These are phyloP conservation scores for Ceratobasidium sp. DNA, from an alignment of 1,284 basidiomycete genomes.

Conservation along the genomic window DNA sequence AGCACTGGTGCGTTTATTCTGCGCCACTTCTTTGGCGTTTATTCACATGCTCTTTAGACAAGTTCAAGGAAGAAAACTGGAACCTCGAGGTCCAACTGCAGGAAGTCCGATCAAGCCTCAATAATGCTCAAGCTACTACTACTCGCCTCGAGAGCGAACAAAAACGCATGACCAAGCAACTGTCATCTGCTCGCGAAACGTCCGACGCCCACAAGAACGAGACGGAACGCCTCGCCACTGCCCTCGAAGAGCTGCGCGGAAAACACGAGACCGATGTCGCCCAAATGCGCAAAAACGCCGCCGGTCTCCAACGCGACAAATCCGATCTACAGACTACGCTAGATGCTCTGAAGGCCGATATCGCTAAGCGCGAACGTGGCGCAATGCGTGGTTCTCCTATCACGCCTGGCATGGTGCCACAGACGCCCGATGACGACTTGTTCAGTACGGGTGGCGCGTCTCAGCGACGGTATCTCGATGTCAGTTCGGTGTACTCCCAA, in stretches of 20 bases:
- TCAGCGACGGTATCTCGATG: slow-evolving; percentile 74
- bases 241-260: slow-evolving; percentile 81
- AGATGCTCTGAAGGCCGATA: slow-evolving; percentile 79
- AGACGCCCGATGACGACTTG: slow-evolving; percentile 70
- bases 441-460: slow-evolving; percentile 69
- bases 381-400: slow-evolving; percentile 73
- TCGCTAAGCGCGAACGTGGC: slow-evolving; percentile 70
- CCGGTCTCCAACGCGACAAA: slow-evolving; percentile 91
- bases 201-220: slow-evolving; percentile 91
- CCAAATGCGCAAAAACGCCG: slow-evolving; percentile 87
- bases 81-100: slow-evolving; percentile 95
- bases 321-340: slow-evolving; percentile 88
- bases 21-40: slow-evolving; percentile 37
- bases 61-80: slow-evolving; percentile 99
- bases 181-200: slow-evolving; percentile 80
- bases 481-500: slow-evolving; percentile 68
- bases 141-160: slow-evolving; percentile 86
- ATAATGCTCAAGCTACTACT: slow-evolving; percentile 74
- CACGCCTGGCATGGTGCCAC: slow-evolving; percentile 69
- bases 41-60: slow-evolving; percentile 62
- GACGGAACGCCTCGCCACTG: slow-evolving; percentile 77
- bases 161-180: slow-evolving; percentile 81
- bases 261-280: slow-evolving; percentile 96
- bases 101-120: slow-evolving; percentile 81
- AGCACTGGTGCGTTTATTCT: slow-evolving; percentile 68